Evolutionary conservation across 306 rosid genomes (phyloP).

Genomic region (Urtica urens): DNA sequence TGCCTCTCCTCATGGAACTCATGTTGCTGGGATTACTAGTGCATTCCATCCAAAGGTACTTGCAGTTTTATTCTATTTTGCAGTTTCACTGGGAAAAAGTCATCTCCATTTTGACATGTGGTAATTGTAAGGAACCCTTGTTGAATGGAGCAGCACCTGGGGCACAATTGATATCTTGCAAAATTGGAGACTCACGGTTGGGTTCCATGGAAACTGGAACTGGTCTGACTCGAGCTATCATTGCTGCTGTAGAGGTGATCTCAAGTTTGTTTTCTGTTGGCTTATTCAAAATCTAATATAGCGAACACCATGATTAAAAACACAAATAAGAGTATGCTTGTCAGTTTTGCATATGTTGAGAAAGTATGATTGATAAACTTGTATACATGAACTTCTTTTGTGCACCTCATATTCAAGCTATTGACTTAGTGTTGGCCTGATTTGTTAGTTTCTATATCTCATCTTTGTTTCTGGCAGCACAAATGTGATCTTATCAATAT

Average conservation of each 20-base stretch:
- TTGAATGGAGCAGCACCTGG: slow-evolving; percentile 99
- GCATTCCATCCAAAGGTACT: slow-evolving; percentile 95
- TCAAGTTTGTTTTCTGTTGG: slow-evolving; percentile 6
- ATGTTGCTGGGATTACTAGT: slow-evolving; percentile 89
- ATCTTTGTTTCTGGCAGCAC: slow-evolving; percentile 54
- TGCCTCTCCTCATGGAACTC: slow-evolving; percentile 90
- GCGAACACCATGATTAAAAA: too few species aligned
- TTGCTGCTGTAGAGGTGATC: slow-evolving; percentile 91
- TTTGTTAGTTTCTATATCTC: slow-evolving; percentile 3
- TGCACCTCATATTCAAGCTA: not conserved
- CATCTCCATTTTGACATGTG: slow-evolving; percentile 19
- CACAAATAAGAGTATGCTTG: too few species aligned
- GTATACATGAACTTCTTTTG: not conserved
- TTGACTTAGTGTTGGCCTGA: slow-evolving; percentile 8
- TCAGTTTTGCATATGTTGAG: not conserved
- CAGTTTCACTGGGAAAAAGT: slow-evolving; percentile 1
- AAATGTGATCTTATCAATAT: slow-evolving; percentile 91
- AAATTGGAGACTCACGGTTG: slow-evolving; percentile 91
- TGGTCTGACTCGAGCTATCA: slow-evolving; percentile 83
- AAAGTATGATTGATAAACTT: not conserved
- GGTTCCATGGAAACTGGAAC: slow-evolving; percentile 99
- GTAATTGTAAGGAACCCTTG: slow-evolving; percentile 63
- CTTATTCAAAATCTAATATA: too few species aligned
- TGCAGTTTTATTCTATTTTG: slow-evolving; percentile 16
- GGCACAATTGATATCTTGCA: slow-evolving; percentile 91